Conservation (phyloP, 805 yeast species). For the Wickerhamiella nectarea region DNA sequence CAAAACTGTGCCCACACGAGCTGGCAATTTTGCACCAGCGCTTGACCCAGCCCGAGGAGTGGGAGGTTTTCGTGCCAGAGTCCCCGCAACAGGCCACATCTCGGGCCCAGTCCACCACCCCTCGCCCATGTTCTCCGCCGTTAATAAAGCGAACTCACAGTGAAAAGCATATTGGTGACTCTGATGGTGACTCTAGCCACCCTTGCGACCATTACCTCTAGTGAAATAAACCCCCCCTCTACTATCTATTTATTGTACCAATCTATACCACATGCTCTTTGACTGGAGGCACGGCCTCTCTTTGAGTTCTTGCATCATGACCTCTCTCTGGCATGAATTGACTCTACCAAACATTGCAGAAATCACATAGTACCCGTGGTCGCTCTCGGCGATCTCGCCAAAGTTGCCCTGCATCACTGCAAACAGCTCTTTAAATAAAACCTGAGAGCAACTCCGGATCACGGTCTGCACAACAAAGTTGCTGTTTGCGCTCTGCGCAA, state of each 20-base stretch:
- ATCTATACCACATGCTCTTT: neutral
- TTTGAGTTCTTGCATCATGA: neutral
- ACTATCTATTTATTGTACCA: no score
- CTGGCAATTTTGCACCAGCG: slow-evolving; percentile 1
- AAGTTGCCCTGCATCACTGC: neutral
- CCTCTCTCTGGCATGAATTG: neutral
- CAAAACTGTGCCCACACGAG: neutral
- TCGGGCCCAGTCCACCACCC: neutral
- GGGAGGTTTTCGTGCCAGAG: neutral
- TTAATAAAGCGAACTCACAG: neutral
- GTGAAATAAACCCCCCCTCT: no score
- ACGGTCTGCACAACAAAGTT: slow-evolving; percentile 7
- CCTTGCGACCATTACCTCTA: neutral
- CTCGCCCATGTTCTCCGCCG: neutral
- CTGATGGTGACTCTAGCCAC: neutral
- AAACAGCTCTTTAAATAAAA: neutral
- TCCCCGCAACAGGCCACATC: neutral
- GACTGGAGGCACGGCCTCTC: neutral
- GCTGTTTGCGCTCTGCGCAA: neutral
- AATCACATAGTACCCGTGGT: neutral
- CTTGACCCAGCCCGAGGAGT: neutral
- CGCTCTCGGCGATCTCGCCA: neutral
- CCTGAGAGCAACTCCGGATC: neutral
- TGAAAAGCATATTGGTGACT: neutral
- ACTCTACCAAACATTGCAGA: neutral